phyloP scores from a whole-genome alignment of 768 basidiomycete species.

The Amylocystis lapponica region DNA sequence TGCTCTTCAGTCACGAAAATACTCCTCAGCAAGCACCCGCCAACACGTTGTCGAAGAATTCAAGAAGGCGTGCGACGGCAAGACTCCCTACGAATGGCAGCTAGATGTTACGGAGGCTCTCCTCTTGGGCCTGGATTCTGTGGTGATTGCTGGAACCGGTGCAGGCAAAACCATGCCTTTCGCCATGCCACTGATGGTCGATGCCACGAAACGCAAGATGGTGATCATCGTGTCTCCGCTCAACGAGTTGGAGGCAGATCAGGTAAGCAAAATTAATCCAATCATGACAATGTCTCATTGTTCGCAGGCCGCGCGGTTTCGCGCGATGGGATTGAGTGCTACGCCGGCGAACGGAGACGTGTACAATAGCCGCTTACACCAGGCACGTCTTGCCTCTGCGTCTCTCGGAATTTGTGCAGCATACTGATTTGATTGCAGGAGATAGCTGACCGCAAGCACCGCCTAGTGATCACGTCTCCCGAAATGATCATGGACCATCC shows the following conservation, averaged over 20 bases:
- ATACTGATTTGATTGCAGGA: conserved; percentile 7
- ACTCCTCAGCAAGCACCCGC: background rate
- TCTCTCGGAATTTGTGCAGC: background rate
- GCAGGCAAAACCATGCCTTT: conserved; percentile 21
- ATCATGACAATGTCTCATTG: background rate
- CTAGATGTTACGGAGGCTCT: conserved; percentile 5
- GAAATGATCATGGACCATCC: conserved; percentile 23
- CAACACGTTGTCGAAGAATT: background rate
- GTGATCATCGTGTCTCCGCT: conserved; percentile 17
- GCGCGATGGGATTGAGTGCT: background rate
- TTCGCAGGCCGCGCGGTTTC: background rate
- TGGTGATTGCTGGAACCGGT: conserved; percentile 13
- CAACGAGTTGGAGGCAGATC: conserved; percentile 23
- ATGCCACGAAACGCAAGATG: conserved; percentile 4
- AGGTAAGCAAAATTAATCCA: conserved; percentile 20
- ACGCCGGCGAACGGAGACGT: background rate
- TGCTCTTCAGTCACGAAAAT: background rate
- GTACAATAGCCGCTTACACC: too few relatives aligned
- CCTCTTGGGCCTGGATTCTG: conserved; percentile 7
- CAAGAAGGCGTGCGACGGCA: background rate
- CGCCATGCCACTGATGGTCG: conserved; percentile 13
- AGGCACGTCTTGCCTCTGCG: too few relatives aligned
- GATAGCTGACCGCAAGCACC: conserved; percentile 13
- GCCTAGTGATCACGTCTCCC: conserved; percentile 22
- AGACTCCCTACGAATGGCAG: conserved; percentile 1